Conservation (phyloP, 208 protist species). For the Porcisia hertigi region DNA sequence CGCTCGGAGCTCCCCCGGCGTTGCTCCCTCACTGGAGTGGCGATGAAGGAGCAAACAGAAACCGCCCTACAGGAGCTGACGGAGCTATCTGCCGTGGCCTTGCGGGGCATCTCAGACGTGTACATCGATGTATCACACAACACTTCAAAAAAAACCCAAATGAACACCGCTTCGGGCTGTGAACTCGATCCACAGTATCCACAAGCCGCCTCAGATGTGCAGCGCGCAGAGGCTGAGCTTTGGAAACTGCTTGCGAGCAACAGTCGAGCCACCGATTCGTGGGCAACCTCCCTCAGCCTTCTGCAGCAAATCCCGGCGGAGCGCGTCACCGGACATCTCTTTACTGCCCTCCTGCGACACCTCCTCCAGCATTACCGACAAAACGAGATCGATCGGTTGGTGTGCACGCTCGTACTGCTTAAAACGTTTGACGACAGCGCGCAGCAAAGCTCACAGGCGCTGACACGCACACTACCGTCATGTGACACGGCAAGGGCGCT, state of each 20-base stretch:
- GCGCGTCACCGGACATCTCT: constrained; percentile 21
- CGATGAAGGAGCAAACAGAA: background rate
- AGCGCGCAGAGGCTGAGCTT: background rate
- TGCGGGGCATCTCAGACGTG: background rate
- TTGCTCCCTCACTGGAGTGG: background rate
- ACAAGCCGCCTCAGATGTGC: background rate
- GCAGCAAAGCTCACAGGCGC: background rate
- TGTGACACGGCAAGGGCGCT: constrained; percentile 17
- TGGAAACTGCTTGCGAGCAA: background rate
- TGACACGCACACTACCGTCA: constrained; percentile 4
- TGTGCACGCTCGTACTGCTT: constrained; percentile 6
- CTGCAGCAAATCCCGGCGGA: constrained; percentile 8
- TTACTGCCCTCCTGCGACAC: constrained; percentile 12
- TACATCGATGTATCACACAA: background rate
- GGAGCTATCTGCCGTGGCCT: background rate
- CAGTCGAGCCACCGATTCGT: background rate
- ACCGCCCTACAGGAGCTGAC: background rate
- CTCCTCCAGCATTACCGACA: constrained; percentile 17
- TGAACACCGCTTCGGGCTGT: background rate
- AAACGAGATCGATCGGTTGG: constrained; percentile 3
- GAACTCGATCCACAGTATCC: background rate
- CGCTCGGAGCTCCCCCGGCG: constrained; percentile 5
- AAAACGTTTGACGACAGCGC: background rate
- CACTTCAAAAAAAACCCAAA: background rate
- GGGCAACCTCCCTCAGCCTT: constrained; percentile 9